phyloP scores from a whole-genome alignment of 306 rosid species.

The Quercus aquifolioides region DNA sequence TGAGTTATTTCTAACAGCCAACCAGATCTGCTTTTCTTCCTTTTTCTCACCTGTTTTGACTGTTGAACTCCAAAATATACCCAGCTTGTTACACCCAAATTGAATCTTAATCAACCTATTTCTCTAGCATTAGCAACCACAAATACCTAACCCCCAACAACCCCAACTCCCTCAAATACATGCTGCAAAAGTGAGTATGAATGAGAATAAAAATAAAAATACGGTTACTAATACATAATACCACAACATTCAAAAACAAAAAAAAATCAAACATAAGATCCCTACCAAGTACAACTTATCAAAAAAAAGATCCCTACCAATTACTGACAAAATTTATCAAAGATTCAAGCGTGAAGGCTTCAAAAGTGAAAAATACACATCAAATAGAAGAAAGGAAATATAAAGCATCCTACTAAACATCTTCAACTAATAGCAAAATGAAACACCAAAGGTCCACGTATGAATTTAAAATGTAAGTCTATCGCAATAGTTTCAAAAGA shows the following conservation, averaged over 20 bases:
- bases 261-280: neutral
- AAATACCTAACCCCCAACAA: no score
- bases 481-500: neutral
- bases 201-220: neutral
- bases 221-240: neutral
- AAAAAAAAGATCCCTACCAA: no score
- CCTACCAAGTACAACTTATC: no score
- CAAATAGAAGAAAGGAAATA: neutral
- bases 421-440: neutral
- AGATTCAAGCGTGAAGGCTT: neutral
- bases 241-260: neutral
- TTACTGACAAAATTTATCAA: neutral
- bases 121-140: no score
- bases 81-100: no score
- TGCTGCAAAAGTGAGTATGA: neutral
- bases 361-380: neutral
- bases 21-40: no score
- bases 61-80: no score
- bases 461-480: neutral
- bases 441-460: neutral
- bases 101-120: no score
- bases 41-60: no score
- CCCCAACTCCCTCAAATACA: no score
- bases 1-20: no score
- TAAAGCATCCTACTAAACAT: neutral